A percentile compares a stretch with the other conserved stretches of the same genome.
Evolutionary conservation across 2,329 filamentous ascomycete species (phyloP).

Genomic region (Cercospora brassicicola): DNA sequence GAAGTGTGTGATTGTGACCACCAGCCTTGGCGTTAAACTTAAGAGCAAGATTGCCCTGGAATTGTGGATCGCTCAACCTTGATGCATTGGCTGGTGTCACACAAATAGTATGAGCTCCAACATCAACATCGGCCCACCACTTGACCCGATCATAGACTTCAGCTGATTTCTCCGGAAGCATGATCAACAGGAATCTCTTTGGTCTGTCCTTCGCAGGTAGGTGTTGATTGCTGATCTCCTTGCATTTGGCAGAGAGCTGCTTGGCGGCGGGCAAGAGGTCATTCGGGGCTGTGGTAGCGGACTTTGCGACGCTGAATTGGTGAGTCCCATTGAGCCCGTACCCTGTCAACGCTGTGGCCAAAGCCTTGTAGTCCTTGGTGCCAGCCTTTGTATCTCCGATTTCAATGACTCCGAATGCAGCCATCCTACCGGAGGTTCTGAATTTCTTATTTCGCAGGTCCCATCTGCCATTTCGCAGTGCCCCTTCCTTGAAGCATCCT

Average conservation of each 20-base stretch:
- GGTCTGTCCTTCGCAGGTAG: neutral
- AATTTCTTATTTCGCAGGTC: neutral
- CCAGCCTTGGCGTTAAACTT: slow-evolving; percentile 26
- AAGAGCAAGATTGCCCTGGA: slow-evolving; percentile 19
- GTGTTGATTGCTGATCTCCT: neutral
- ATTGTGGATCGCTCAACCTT: neutral
- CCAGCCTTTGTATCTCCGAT: too few species aligned
- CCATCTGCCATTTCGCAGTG: slow-evolving; percentile 1
- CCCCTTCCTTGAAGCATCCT: neutral
- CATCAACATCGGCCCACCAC: neutral
- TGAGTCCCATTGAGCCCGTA: too few species aligned
- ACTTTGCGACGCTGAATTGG: too few species aligned
- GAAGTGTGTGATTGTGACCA: slow-evolving; percentile 17
- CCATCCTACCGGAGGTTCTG: neutral
- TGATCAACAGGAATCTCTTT: neutral
- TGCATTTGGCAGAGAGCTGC: neutral
- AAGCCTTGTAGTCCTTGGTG: too few species aligned
- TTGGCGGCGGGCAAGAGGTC: too few species aligned
- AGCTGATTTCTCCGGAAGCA: neutral
- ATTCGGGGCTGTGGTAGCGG: too few species aligned
- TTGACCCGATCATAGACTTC: slow-evolving; percentile 10
- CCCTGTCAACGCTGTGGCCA: too few species aligned
- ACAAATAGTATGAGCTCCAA: slow-evolving; percentile 14
- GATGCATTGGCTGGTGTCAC: neutral
- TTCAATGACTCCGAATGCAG: neutral